These are phyloP conservation scores for Pouteria glomerata DNA, from an alignment of 148 eudicot species.

Conservation along the genomic window DNA sequence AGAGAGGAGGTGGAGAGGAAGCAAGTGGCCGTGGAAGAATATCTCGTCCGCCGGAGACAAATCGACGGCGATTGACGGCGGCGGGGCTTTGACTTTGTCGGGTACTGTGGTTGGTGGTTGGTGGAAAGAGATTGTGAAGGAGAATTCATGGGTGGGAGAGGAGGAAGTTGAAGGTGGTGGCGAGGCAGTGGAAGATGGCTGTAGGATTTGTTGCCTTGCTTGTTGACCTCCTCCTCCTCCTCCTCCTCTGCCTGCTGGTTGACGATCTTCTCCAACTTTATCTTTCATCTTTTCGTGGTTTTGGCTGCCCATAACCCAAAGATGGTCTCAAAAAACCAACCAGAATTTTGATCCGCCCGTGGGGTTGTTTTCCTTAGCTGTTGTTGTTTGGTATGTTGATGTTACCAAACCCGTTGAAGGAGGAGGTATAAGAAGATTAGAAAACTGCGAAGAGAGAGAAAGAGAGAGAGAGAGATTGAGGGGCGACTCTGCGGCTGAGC, in stretches of 20 bases:
- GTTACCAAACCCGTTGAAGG: no score
- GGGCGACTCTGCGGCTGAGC: no score
- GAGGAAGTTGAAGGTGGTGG: conserved; percentile 10
- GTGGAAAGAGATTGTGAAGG: conserved; percentile 37
- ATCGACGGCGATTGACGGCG: conserved; percentile 38
- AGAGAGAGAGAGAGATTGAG: no score
- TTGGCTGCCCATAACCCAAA: conserved; percentile 3
- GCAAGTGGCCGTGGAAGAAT: conserved; percentile 78
- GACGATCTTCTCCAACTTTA: neutral
- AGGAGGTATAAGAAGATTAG: no score
- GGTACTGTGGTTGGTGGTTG: neutral
- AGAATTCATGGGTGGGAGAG: conserved; percentile 48
- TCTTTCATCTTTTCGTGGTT: neutral
- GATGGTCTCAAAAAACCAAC: no score
- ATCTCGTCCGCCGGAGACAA: conserved; percentile 77
- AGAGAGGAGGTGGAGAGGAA: conserved; percentile 65
- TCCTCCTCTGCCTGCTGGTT: neutral
- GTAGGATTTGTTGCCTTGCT: no score
- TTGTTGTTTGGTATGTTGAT: no score
- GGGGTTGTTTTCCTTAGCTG: no score
- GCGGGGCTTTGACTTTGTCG: conserved; percentile 9
- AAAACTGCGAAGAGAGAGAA: no score
- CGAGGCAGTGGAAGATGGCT: neutral
- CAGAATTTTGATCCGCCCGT: no score
- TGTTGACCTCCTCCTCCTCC: no score